Evolutionary conservation across 106 monocot genomes (phyloP), one percentile per base, ranked within the genome.

Genomic region (Xerophyta viscosa): DNA sequence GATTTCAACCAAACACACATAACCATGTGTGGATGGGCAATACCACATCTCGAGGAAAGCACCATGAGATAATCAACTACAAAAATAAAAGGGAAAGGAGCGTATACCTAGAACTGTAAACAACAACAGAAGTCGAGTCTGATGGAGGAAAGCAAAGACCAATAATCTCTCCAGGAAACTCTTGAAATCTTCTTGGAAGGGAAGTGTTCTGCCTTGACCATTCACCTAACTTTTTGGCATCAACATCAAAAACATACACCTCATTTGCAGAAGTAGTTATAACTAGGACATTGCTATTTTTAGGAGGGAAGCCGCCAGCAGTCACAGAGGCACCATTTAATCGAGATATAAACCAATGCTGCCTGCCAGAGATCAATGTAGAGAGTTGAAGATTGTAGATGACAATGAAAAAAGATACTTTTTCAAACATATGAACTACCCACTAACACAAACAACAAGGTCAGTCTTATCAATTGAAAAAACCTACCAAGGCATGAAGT

Each of bases 131-230:
- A 30, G 96, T 70, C 53, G 93, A 85, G 20, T 42, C 64, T n/a
- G 24, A 61, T 15, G 65, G 86, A 21, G 85, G 78, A 77, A 98
- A 98, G 25, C 85, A 72, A 18, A 98, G 65, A 19, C 89, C 96
- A 60, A 89, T 71, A 52, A 90, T 75, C 56, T 98, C 85, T 9
- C 96, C 96, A 13, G 96, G 96, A 56, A 98, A 98, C 41, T 98
- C 96, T 31, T 74, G 96, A 65, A 98, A 98, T 66, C 79, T 85
- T 69, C 76, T 73, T 41, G 96, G 96, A 31, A 98, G 45, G 37
- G 41, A 65, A 9, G 65, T 77, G 28, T 86, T 57, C 5, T 30
- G 64, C 41, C 71, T 90, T 20, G 96, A 98, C 96, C 96, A 98
- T 64, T 90, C 79, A 14, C 89, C 86, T 48, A 90, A 47, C 55